Evolutionary conservation across 2,329 filamentous ascomycete species (phyloP), one percentile per base, ranked within the genome.

Genomic region (Saccharata proteae): DNA sequence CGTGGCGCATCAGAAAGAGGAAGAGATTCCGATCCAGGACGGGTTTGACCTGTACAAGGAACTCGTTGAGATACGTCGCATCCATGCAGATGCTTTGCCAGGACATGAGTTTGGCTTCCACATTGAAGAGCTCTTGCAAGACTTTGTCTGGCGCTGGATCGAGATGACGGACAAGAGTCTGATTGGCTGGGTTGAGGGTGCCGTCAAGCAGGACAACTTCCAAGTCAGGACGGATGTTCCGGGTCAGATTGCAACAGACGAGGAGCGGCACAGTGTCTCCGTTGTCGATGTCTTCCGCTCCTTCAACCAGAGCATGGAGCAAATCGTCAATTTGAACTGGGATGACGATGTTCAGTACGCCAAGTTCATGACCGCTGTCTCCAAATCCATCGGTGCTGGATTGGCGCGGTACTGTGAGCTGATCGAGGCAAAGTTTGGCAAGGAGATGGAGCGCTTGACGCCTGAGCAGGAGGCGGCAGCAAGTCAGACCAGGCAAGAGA

Each of bases 61-160:
- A 47, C 64, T 98, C 35, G 77, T 88, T 13, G 79, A 81, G 41
- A 83, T 94, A 38, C 78, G 90, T 17, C 68, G 71, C 19, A 83
- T 93, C 16, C 86, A 94, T 52, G 67, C 70, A 6, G 71, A 81
- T 39, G 77, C 75, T 14, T 66, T 94, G 12, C 82, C 82, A 0
- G 67, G 66, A 41, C 63, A 55, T 43, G 58, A 40, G 26, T 34
- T 96, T 52, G 77, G 77, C 4, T 94, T 96, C 52, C 76, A 85
- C 41, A 71, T 98, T 25, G 90, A 98, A 55, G 73, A 77, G 24
- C 62, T 93, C 11, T 66, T 98, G 12, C 80, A 86, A 39, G 79
- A 82, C 20, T 98, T 96, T 53, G 90, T 96, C 5, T 96, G 86
- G 86, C 76, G 84, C 36, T 98, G 86, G 86, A 83, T 98, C 40